Conservation (phyloP, 176 grass and related monocot genomes). For the Coix lacrymajobi region DNA sequence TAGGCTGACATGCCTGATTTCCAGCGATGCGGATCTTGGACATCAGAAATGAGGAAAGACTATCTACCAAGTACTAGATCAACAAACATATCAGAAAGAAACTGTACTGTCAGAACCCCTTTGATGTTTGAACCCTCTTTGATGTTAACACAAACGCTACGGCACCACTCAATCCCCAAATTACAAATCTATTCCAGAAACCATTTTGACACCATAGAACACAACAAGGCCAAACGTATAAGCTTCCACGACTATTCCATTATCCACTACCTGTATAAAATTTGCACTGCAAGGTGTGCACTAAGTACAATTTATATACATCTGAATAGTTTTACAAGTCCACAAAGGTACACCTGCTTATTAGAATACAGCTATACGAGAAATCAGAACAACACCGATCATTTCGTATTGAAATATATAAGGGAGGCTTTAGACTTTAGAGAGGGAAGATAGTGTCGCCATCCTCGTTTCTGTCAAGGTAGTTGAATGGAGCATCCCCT, state of each 20-base stretch:
- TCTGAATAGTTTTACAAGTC: constrained; percentile 27
- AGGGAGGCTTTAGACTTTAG: background rate
- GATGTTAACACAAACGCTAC: too few species aligned
- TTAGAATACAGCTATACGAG: constrained; percentile 4
- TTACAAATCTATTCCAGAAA: background rate
- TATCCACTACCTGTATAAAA: background rate
- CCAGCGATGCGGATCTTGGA: too few species aligned
- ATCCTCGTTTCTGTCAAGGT: constrained; percentile 40
- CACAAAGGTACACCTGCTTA: constrained; percentile 18
- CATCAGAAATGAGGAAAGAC: too few species aligned
- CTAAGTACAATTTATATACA: constrained; percentile 46
- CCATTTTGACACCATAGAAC: background rate
- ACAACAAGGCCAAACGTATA: background rate
- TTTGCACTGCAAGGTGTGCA: background rate
- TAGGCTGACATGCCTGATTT: too few species aligned
- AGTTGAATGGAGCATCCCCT: constrained; percentile 69
- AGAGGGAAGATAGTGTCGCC: constrained; percentile 60
- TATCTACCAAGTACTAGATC: too few species aligned
- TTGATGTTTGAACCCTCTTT: too few species aligned
- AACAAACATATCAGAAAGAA: too few species aligned
- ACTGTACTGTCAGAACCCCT: too few species aligned
- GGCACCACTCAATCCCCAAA: background rate
- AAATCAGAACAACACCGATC: background rate
- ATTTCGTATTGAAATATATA: background rate
- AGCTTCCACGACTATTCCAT: background rate